phyloP scores from a whole-genome alignment of 2,329 filamentous ascomycete genomes.

The Davidsoniella virescens region DNA sequence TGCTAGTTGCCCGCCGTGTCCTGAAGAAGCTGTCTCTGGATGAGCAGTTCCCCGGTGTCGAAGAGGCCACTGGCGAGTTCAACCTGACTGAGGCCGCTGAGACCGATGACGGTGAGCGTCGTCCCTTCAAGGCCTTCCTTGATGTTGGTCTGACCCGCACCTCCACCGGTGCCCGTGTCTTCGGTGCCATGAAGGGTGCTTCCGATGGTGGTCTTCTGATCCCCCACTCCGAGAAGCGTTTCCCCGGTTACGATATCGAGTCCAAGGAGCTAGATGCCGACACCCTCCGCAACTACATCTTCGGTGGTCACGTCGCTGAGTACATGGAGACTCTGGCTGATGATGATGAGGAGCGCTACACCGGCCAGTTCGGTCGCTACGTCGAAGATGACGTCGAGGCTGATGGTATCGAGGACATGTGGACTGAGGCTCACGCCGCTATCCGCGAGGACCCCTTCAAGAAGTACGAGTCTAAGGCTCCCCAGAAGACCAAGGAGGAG shows the following conservation, averaged over 20 bases:
- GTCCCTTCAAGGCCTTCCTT: slow-evolving; percentile 98
- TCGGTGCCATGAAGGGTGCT: slow-evolving; percentile 98
- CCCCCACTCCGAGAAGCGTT: slow-evolving; percentile 98
- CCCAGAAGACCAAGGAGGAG: slow-evolving; percentile 95
- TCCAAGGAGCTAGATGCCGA: slow-evolving; percentile 95
- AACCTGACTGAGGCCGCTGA: slow-evolving; percentile 87
- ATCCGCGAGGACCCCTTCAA: slow-evolving; percentile 98
- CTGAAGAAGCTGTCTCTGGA: slow-evolving; percentile 95
- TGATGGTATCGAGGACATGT: slow-evolving; percentile 91
- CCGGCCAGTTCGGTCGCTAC: slow-evolving; percentile 95
- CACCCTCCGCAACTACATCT: slow-evolving; percentile 98
- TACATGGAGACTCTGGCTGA: slow-evolving; percentile 99
- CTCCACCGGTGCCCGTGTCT: slow-evolving; percentile 96
- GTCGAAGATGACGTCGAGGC: slow-evolving; percentile 94
- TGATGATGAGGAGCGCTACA: slow-evolving; percentile 99
- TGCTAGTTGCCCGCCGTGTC: slow-evolving; percentile 89
- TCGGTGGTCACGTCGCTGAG: slow-evolving; percentile 93
- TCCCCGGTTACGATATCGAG: slow-evolving; percentile 97
- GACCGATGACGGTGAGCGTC: slow-evolving; percentile 79
- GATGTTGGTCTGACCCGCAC: slow-evolving; percentile 96
- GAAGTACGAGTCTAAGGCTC: slow-evolving; percentile 57
- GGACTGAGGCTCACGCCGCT: slow-evolving; percentile 82
- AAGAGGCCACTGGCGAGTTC: slow-evolving; percentile 95
- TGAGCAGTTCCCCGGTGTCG: slow-evolving; percentile 84
- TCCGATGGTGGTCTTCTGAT: slow-evolving; percentile 95